phyloP scores from a whole-genome alignment of 2,329 filamentous ascomycete species.

The Parastagonospora nodorum region DNA sequence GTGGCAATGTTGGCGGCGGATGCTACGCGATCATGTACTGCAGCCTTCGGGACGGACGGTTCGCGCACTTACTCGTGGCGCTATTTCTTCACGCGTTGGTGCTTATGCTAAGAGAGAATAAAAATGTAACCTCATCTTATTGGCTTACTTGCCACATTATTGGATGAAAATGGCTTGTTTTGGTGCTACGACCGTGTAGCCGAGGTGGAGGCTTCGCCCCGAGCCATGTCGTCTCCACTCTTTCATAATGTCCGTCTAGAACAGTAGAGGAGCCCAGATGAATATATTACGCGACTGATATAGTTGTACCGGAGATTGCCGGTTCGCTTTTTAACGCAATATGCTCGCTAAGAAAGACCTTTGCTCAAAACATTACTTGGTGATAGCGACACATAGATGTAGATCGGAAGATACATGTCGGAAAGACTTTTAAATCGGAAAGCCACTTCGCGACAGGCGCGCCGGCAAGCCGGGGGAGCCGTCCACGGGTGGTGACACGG shows the following conservation, averaged over 20 bases:
- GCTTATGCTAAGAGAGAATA: neutral
- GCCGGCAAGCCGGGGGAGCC: conserved; percentile 17
- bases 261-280: conserved; percentile 6
- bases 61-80: neutral
- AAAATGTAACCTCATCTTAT: conserved; percentile 1
- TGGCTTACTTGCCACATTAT: conserved; percentile 5
- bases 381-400: neutral
- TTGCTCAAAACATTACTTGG: neutral
- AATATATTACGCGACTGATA: conserved; percentile 12
- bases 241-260: conserved; percentile 11
- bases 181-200: conserved; percentile 3
- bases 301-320: conserved; percentile 3
- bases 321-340: neutral
- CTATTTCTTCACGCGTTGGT: neutral
- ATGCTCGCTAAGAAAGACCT: neutral
- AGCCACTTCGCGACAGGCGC: conserved; percentile 9
- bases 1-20: neutral
- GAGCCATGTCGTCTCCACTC: conserved; percentile 8
- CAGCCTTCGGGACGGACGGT: neutral
- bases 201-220: conserved; percentile 7
- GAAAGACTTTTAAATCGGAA: neutral
- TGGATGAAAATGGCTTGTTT: conserved; percentile 5
- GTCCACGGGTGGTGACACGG: conserved; percentile 1
- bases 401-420: neutral
- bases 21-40: conserved; percentile 6